A percentile compares a stretch with the other conserved stretches of the same genome.
Conservation (phyloP, 306 rosid species). For the Gynostemma pentaphyllum region DNA sequence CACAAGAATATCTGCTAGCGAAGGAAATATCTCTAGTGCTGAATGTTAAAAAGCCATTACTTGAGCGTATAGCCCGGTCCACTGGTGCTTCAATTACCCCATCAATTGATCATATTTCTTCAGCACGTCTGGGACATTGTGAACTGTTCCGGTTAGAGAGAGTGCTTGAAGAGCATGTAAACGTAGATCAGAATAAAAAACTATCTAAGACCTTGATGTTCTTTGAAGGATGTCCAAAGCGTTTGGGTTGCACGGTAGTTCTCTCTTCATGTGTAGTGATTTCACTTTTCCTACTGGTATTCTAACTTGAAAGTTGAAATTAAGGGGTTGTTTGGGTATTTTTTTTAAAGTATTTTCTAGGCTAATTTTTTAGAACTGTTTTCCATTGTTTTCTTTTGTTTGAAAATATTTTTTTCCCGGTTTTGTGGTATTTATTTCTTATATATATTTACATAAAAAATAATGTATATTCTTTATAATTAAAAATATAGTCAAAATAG, state of each 20-base stretch:
- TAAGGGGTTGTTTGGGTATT: constrained; percentile 6
- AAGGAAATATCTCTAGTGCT: constrained; percentile 92
- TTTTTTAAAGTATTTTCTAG: constrained; percentile 2
- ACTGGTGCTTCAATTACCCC: constrained; percentile 77
- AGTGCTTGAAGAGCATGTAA: constrained; percentile 58
- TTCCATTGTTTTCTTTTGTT: neutral
- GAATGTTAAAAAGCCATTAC: constrained; percentile 84
- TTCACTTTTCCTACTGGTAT: neutral
- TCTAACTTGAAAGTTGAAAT: neutral
- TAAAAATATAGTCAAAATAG: neutral
- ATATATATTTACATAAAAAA: neutral
- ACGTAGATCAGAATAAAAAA: constrained; percentile 53
- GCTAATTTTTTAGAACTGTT: neutral
- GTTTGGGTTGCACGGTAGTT: constrained; percentile 91
- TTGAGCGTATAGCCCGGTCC: constrained; percentile 86
- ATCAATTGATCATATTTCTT: constrained; percentile 57
- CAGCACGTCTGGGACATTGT: constrained; percentile 70
- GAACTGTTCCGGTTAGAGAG: constrained; percentile 80
- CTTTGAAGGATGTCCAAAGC: constrained; percentile 96
- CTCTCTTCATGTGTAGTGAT: neutral
- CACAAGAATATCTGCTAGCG: constrained; percentile 63
- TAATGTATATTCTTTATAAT: neutral
- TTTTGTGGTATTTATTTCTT: neutral
- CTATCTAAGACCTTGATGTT: constrained; percentile 86
- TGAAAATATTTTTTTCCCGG: neutral